Percentiles rank a stretch among this genome's conserved stretches.
Evolutionary conservation across 2,329 filamentous ascomycete genomes (phyloP).

Genomic region (Aspergillus ochraceus): DNA sequence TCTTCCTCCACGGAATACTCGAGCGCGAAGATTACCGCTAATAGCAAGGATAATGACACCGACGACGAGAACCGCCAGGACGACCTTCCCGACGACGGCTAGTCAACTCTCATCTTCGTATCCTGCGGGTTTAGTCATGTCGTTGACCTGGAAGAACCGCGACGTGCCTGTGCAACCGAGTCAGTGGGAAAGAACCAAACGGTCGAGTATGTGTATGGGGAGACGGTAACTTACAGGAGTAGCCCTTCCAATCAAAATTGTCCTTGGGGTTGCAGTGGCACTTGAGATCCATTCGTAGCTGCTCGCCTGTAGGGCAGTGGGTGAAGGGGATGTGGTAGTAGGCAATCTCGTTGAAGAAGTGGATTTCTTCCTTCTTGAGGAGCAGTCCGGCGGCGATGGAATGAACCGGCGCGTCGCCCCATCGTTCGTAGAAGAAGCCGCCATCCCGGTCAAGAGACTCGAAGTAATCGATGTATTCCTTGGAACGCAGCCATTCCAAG

Average conservation of each 20-base stretch:
- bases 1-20: constrained; percentile 6
- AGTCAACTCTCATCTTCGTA: constrained; percentile 69
- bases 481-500: constrained; percentile 86
- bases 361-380: constrained; percentile 88
- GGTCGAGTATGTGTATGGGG: not conserved
- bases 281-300: constrained; percentile 77
- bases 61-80: constrained; percentile 13
- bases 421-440: constrained; percentile 98
- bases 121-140: constrained; percentile 77
- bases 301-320: constrained; percentile 90
- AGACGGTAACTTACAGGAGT: constrained; percentile 72
- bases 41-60: constrained; percentile 11
- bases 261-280: constrained; percentile 94
- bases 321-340: constrained; percentile 99
- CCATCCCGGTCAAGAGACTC: constrained; percentile 83
- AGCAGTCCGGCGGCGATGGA: constrained; percentile 90
- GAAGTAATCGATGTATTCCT: constrained; percentile 89
- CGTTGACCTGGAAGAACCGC: constrained; percentile 80
- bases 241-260: constrained; percentile 99
- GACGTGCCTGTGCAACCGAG: constrained; percentile 65
- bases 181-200: not conserved
- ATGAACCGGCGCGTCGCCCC: constrained; percentile 96
- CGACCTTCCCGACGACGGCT: constrained; percentile 22
- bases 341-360: constrained; percentile 98
- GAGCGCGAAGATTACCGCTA: constrained; percentile 8